Evolutionary conservation across 345 rosid genomes (phyloP).

Genomic region (Populus davidiana): DNA sequence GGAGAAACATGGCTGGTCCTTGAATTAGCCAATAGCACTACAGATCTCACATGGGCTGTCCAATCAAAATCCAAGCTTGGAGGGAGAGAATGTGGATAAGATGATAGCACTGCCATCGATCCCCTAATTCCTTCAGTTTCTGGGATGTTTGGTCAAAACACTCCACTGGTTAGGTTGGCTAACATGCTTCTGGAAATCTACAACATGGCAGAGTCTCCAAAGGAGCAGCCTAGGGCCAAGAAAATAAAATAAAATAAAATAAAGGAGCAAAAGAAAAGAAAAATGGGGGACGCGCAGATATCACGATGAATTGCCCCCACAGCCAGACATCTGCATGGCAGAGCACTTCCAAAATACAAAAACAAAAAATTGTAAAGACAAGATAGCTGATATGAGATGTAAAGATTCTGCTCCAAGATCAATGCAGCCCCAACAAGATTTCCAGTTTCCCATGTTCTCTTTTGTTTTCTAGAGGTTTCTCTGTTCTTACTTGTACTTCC

Average conservation of each 20-base stretch:
- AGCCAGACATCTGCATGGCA: not conserved
- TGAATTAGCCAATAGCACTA: not conserved
- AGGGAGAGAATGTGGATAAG: not conserved
- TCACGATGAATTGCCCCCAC: not conserved
- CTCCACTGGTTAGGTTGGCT: not conserved
- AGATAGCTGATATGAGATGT: not conserved
- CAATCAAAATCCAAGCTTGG: not conserved
- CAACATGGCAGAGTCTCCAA: not conserved
- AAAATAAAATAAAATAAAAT: too few relatives aligned
- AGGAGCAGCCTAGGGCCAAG: not conserved
- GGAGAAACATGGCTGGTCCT: not conserved
- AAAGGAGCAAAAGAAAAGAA: not conserved
- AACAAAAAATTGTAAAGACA: not conserved
- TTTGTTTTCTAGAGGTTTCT: not conserved
- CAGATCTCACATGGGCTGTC: constrained; percentile 11
- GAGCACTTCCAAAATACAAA: not conserved
- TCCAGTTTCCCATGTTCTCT: constrained; percentile 17
- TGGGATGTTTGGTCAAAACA: constrained; percentile 18
- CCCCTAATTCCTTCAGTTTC: not conserved
- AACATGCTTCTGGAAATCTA: not conserved
- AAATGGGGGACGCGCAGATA: not conserved
- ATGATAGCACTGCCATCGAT: not conserved
- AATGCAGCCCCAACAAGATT: constrained; percentile 13
- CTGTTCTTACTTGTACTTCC: not conserved
- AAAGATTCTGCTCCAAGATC: constrained; percentile 9